phyloP scores from a whole-genome alignment of 2,329 filamentous ascomycete genomes.

The Hypoxylon sp. region DNA sequence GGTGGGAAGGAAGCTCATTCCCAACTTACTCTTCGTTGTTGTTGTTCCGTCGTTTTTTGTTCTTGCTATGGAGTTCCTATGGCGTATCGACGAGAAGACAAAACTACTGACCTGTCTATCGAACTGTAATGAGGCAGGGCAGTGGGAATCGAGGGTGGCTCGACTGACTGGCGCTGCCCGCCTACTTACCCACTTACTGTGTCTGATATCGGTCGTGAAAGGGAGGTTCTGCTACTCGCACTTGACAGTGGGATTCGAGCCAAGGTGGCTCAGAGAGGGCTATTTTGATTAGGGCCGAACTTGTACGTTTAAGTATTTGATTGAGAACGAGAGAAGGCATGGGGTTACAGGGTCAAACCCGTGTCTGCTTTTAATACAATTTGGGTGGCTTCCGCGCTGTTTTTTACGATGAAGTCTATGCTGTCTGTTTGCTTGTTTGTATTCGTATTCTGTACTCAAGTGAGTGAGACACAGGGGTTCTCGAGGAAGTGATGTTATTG shows the following conservation, averaged over 20 bases:
- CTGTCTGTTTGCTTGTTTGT: neutral
- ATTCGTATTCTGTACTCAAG: neutral
- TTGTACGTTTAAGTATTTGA: constrained; percentile 22
- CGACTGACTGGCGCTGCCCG: constrained; percentile 12
- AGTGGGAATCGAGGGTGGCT: constrained; percentile 15
- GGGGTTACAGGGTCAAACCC: constrained; percentile 6
- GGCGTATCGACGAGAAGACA: constrained; percentile 29
- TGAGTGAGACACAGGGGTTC: neutral
- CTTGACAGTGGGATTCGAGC: neutral
- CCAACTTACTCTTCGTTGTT: neutral
- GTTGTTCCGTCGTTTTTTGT: neutral
- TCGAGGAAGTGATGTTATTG: too few species aligned
- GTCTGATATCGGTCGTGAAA: neutral
- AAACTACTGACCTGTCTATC: constrained; percentile 18
- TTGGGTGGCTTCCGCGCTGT: constrained; percentile 15
- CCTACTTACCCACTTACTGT: constrained; percentile 4
- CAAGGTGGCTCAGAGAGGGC: neutral
- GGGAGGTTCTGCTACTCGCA: neutral
- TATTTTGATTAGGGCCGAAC: constrained; percentile 8
- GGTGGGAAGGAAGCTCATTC: neutral
- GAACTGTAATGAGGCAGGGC: constrained; percentile 5
- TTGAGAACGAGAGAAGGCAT: constrained; percentile 8
- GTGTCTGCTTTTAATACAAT: constrained; percentile 26
- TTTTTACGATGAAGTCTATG: neutral
- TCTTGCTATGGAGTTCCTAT: constrained; percentile 33